Base-by-base conservation (phyloP, 164 flowering plant species). In the Umbilicus rupestris region DNA sequence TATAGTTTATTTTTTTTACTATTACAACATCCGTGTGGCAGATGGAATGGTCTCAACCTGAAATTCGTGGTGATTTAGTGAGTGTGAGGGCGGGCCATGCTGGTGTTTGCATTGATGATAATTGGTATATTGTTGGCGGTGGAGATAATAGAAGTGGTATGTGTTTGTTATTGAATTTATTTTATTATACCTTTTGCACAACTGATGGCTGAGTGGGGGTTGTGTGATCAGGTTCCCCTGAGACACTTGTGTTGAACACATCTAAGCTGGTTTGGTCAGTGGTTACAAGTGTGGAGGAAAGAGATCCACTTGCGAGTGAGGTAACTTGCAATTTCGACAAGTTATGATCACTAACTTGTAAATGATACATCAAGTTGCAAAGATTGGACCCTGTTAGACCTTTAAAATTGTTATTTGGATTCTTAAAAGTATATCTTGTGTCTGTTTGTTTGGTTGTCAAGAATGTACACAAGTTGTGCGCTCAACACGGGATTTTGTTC, bases 31-130 rank as follows among this genome's bases (percentile, higher is more conserved):
- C 64, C 20, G 31, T 63, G 33, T 73, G 74, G 76, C 85, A 94
- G 99, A 78, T 86, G 87, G 99, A 94, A 69, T 94, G 99, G 99
- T 94, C 97, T 58, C 85, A 84, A 67, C 97, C 97, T 62, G 82
- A 91, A 72, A 69, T 78, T 71, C 87, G 80, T 65, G 97, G 97
- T 69, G 96, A 85, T 68, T 22, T 73, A 50, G 89, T 84, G 62
- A 77, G 73, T 77, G 82, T 93, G 35, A 81, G 99, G 74, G 99
- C 99, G 45, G 99, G 97, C 65, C 99, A 94, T 84, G 84, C 96
- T 45, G 87, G 96, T 69, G 63, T 81, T 39, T 52, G 81, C 17
- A 74, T 94, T 72, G 89, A 75, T 57, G 92, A 80, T 28, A 79
- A 82, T 69, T 91, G 95, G 93, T 94, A 76, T 70, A 81, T 91